These are phyloP conservation scores for Daedaleopsis sinensis DNA, from an alignment of 768 basidiomycete genomes.

Conservation along the genomic window DNA sequence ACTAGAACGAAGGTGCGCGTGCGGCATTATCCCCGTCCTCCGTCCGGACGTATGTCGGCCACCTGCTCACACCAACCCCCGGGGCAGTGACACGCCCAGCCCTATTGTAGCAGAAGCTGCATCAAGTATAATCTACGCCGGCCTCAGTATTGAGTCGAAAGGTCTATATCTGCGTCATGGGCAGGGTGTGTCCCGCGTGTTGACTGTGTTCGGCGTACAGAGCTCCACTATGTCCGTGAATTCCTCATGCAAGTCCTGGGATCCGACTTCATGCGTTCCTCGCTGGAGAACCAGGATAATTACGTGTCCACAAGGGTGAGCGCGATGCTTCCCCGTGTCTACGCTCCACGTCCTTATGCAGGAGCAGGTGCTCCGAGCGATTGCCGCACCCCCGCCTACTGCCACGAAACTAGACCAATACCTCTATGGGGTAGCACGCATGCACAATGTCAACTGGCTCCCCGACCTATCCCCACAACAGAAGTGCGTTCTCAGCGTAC, in stretches of 20 bases:
- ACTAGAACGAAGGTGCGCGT: slow-evolving; percentile 51
- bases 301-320: slow-evolving; percentile 56
- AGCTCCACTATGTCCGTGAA: slow-evolving; percentile 57
- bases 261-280: slow-evolving; percentile 57
- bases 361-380: slow-evolving; percentile 51
- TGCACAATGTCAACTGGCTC: slow-evolving; percentile 59
- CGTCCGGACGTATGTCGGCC: neutral
- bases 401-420: slow-evolving; percentile 58
- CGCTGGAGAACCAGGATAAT: slow-evolving; percentile 50
- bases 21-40: neutral
- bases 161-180: slow-evolving; percentile 40
- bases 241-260: slow-evolving; percentile 60
- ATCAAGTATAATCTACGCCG: slow-evolving; percentile 67
- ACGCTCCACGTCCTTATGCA: neutral
- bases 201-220: slow-evolving; percentile 36
- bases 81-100: slow-evolving; percentile 44
- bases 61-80: neutral
- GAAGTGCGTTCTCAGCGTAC: slow-evolving; percentile 45
- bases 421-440: slow-evolving; percentile 54
- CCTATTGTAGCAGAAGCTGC: slow-evolving; percentile 65
- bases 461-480: slow-evolving; percentile 65
- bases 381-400: slow-evolving; percentile 57
- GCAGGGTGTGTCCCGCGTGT: slow-evolving; percentile 1
- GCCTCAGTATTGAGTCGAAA: slow-evolving; percentile 56
- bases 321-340: slow-evolving; percentile 1